Evolutionary conservation across 495 filamentous ascomycete genomes (phyloP).

Genomic region (Tuber indicum): DNA sequence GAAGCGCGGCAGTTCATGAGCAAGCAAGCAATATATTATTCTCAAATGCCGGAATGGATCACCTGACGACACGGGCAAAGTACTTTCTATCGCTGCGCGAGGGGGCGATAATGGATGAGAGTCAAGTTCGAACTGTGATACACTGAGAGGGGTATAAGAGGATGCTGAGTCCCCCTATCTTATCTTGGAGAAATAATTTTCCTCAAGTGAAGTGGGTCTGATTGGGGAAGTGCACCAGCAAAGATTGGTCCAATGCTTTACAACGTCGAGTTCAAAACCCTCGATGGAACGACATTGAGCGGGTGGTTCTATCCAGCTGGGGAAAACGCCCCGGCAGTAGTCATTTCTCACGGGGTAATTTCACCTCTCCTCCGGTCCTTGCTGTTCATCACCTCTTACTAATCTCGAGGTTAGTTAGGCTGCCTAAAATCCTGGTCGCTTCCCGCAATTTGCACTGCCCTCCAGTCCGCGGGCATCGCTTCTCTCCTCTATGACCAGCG

Average conservation of each 20-base stretch:
- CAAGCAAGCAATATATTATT: too few species aligned
- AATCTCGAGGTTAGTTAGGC: background rate
- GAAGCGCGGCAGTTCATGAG: background rate
- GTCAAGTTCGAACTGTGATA: background rate
- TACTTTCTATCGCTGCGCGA: background rate
- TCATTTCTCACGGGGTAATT: conserved; percentile 33
- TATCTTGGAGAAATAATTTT: background rate
- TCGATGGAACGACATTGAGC: conserved; percentile 39
- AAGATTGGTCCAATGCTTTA: conserved; percentile 1
- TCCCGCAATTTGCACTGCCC: conserved; percentile 11
- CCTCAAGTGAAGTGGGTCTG: background rate
- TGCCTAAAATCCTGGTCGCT: conserved; percentile 22
- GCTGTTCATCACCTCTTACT: background rate
- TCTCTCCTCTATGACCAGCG: conserved; percentile 26
- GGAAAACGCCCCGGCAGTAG: conserved; percentile 29
- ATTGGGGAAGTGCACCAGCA: background rate
- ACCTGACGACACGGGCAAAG: background rate
- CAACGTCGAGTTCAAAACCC: conserved; percentile 39
- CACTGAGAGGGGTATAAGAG: background rate
- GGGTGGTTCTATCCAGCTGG: conserved; percentile 40
- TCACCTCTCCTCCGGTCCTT: background rate
- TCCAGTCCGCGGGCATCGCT: conserved; percentile 15
- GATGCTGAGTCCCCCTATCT: background rate
- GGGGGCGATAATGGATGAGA: background rate
- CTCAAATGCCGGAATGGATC: background rate